A percentile compares a stretch with the other conserved stretches of the same genome.
Conservation (phyloP, 176 grass and related monocot genomes). For the Hordeum marinum region DNA sequence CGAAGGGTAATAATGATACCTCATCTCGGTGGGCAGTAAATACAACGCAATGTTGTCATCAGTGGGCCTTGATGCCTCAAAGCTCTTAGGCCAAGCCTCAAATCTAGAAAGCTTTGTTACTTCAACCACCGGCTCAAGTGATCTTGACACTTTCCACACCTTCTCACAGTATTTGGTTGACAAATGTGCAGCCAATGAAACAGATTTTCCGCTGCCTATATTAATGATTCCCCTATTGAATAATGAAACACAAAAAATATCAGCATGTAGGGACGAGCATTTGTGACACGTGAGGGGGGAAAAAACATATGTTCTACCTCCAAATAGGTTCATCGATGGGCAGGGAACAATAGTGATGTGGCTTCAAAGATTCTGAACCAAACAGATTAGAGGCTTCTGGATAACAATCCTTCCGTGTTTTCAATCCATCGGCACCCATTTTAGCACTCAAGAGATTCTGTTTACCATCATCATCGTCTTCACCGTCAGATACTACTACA, state of each 20-base stretch:
- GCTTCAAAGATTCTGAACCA: background rate
- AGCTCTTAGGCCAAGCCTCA: slow-evolving; percentile 52
- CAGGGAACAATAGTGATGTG: background rate
- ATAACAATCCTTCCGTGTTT: background rate
- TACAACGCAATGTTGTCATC: slow-evolving; percentile 49
- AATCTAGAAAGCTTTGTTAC: slow-evolving; percentile 31
- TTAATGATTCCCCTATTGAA: slow-evolving; percentile 56
- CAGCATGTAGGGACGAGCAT: background rate
- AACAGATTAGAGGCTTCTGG: background rate
- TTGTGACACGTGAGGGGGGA: background rate
- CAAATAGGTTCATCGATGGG: slow-evolving; percentile 24
- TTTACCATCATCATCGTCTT: background rate
- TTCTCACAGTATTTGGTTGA: slow-evolving; percentile 49
- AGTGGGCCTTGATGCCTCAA: slow-evolving; percentile 34
- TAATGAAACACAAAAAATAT: slow-evolving; percentile 12
- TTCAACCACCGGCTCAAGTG: slow-evolving; percentile 29
- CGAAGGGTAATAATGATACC: slow-evolving; percentile 3
- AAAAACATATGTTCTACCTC: slow-evolving; percentile 9
- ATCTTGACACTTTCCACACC: slow-evolving; percentile 37
- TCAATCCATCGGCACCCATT: background rate
- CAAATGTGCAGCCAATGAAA: slow-evolving; percentile 44
- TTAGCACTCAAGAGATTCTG: background rate
- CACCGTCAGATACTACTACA: background rate
- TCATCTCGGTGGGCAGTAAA: slow-evolving; percentile 56
- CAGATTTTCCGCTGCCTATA: slow-evolving; percentile 7